phyloP scores from a whole-genome alignment of 139 green algal genomes.

The Picochlorum sp. region DNA sequence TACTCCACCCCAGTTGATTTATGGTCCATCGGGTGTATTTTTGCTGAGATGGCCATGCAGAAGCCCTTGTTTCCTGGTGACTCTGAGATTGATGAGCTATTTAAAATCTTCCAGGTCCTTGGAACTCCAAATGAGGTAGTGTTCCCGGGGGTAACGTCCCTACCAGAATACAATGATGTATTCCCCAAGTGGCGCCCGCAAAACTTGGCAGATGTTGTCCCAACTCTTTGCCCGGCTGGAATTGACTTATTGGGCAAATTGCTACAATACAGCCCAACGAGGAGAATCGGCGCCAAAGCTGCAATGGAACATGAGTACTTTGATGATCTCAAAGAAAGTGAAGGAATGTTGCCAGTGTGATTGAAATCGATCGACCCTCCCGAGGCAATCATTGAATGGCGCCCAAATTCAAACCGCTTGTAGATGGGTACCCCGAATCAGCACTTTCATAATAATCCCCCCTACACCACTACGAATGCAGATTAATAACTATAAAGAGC shows the following conservation, averaged over 20 bases:
- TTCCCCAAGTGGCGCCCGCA: slow-evolving; percentile 22
- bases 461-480: neutral
- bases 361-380: too few species aligned
- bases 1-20: slow-evolving; percentile 96
- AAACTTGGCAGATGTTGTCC: slow-evolving; percentile 42
- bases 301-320: slow-evolving; percentile 74
- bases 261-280: slow-evolving; percentile 40
- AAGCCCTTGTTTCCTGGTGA: slow-evolving; percentile 80
- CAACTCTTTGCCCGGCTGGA: slow-evolving; percentile 47
- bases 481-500: too few species aligned
- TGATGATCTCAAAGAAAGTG: slow-evolving; percentile 30
- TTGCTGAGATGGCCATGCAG: slow-evolving; percentile 84
- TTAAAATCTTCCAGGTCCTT: slow-evolving; percentile 58
- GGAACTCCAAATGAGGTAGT: slow-evolving; percentile 46
- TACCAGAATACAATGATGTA: slow-evolving; percentile 65
- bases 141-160: slow-evolving; percentile 43
- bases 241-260: slow-evolving; percentile 68
- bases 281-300: slow-evolving; percentile 50
- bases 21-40: slow-evolving; percentile 96
- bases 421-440: neutral
- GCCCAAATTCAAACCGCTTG: neutral
- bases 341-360: neutral
- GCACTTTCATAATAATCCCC: neutral
- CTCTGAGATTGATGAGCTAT: slow-evolving; percentile 68
- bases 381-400: too few species aligned